Percentiles rank a stretch among this genome's conserved stretches.
Evolutionary conservation across 345 rosid species (phyloP).

Genomic region (Tarenaya hassleriana): DNA sequence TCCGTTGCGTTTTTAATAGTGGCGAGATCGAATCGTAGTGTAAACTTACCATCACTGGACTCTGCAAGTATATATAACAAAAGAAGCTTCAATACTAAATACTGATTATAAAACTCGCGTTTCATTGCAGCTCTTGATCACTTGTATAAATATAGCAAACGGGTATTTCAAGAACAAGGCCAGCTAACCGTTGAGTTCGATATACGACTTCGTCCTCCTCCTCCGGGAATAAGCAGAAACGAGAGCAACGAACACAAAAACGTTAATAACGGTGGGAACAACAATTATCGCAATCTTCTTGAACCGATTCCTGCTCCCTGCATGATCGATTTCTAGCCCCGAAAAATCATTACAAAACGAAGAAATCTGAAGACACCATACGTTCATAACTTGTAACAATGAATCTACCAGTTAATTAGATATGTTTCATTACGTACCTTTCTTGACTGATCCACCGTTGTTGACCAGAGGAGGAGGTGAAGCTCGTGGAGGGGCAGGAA

Average conservation of each 20-base stretch:
- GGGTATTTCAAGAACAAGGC: no score
- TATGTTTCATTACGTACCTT: no score
- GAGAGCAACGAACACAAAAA: constrained; percentile 10
- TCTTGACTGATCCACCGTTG: no score
- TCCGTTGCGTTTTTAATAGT: constrained; percentile 16
- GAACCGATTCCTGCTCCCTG: not conserved
- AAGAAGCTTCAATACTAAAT: no score
- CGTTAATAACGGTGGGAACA: constrained; percentile 18
- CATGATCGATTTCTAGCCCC: no score
- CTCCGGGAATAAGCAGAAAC: constrained; percentile 12
- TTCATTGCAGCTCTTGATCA: no score
- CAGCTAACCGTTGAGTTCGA: constrained; percentile 14
- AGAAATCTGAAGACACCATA: no score
- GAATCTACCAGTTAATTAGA: no score
- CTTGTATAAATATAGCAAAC: no score
- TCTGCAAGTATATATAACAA: constrained; percentile 22
- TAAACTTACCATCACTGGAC: constrained; percentile 12
- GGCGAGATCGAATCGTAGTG: constrained; percentile 8
- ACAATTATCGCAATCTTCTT: constrained; percentile 19
- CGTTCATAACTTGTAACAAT: no score
- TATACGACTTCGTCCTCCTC: not conserved
- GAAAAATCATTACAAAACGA: no score
- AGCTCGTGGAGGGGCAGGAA: constrained; percentile 25
- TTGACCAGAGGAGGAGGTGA: constrained; percentile 13
- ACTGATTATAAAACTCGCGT: no score